Percentiles rank a stretch among this genome's conserved stretches.
Evolutionary conservation across 2,329 filamentous ascomycete genomes (phyloP).

Genomic region (Dendrostoma leiphaemia): DNA sequence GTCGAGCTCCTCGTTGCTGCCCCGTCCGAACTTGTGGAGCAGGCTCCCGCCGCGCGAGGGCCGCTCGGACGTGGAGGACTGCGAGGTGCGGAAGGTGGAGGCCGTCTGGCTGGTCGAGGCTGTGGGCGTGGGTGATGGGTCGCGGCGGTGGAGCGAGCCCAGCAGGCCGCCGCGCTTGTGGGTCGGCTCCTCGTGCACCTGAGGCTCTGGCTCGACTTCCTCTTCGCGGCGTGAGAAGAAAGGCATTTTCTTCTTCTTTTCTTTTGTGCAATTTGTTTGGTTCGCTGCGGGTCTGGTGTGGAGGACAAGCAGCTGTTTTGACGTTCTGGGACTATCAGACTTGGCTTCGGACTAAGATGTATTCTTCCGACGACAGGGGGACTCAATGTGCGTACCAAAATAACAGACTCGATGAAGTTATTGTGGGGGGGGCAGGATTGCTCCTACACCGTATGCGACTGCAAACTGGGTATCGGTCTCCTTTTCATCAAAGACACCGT

Average conservation of each 20-base stretch:
- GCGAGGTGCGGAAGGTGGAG: conserved; percentile 24
- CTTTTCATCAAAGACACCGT: conserved; percentile 16
- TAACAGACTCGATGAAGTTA: no score
- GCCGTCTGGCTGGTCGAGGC: conserved; percentile 21
- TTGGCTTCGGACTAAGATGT: neutral
- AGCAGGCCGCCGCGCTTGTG: conserved; percentile 35
- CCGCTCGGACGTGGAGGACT: conserved; percentile 27
- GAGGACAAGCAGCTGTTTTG: no score
- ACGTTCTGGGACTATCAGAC: no score
- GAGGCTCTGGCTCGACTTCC: conserved; percentile 31
- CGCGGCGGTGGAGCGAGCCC: conserved; percentile 26
- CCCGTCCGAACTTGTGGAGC: conserved; percentile 45
- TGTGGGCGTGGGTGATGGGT: conserved; percentile 27
- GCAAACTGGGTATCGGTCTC: neutral
- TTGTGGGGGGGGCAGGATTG: no score
- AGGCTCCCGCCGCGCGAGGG: conserved; percentile 35
- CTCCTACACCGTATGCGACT: no score
- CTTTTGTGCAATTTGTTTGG: no score
- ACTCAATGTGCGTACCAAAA: neutral
- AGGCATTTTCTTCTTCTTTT: no score
- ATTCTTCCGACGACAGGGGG: neutral
- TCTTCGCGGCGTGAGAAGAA: conserved; percentile 32
- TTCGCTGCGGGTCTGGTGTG: no score
- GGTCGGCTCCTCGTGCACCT: conserved; percentile 25
- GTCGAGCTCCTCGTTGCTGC: conserved; percentile 49